Percentiles rank a stretch among this genome's conserved stretches.
These are phyloP conservation scores for Posidonia oceanica DNA, from an alignment of 116 monocot genomes.

Conservation along the genomic window DNA sequence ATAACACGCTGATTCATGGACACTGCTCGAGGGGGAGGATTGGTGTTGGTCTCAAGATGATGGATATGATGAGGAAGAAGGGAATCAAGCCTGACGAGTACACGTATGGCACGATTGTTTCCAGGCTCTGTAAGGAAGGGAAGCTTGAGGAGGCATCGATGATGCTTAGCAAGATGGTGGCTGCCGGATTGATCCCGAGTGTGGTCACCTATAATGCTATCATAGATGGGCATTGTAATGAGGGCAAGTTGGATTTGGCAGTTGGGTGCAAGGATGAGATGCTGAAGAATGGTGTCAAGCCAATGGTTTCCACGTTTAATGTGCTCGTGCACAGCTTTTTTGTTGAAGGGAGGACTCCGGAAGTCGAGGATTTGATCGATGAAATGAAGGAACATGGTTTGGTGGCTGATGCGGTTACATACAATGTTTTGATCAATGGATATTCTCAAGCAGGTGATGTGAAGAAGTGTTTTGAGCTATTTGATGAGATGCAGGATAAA, in stretches of 20 bases:
- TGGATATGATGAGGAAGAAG: conserved; percentile 34
- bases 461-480: conserved; percentile 50
- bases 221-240: conserved; percentile 59
- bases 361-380: conserved; percentile 31
- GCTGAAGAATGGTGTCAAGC: conserved; percentile 37
- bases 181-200: conserved; percentile 20
- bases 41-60: conserved; percentile 29
- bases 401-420: conserved; percentile 47
- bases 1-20: conserved; percentile 67
- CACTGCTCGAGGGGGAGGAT: conserved; percentile 38
- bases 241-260: conserved; percentile 40
- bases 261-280: conserved; percentile 48
- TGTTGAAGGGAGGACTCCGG: conserved; percentile 42
- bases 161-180: conserved; percentile 44
- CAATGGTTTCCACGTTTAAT: conserved; percentile 45
- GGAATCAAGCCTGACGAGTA: conserved; percentile 54
- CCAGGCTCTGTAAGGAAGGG: conserved; percentile 46
- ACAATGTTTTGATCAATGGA: conserved; percentile 82
- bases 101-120: conserved; percentile 49
- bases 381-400: conserved; percentile 56
- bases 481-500: conserved; percentile 51
- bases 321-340: conserved; percentile 63
- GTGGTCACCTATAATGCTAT: conserved; percentile 51
- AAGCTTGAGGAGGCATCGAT: conserved; percentile 41
- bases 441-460: conserved; percentile 50